These are phyloP conservation scores for Trichocomaceae sp. DNA, from an alignment of 2,329 filamentous ascomycete species.

Conservation along the genomic window DNA sequence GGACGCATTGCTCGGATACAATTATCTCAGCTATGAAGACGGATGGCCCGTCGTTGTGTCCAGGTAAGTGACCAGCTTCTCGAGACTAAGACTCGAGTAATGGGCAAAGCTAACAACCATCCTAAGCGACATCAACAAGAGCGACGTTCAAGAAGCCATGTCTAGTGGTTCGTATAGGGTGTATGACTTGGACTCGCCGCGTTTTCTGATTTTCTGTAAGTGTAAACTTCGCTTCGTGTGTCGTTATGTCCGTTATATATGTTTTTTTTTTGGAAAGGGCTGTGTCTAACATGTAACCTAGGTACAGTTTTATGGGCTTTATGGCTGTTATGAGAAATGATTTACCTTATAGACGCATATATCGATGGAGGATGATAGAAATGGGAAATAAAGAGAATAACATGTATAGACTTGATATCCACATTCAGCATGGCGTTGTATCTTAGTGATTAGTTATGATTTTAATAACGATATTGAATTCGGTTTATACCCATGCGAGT, in stretches of 20 bases:
- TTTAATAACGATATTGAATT: too few relatives aligned
- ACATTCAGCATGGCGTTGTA: not conserved
- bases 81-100: too few relatives aligned
- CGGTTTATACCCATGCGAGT: not conserved
- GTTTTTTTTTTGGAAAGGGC: not conserved
- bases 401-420: not conserved
- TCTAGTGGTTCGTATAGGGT: not conserved
- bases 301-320: not conserved
- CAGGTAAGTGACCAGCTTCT: not conserved
- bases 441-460: not conserved
- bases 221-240: not conserved
- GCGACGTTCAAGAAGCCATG: not conserved
- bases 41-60: slow-evolving; percentile 29
- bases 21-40: slow-evolving; percentile 30
- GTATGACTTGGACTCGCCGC: not conserved
- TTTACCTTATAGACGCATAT: not conserved
- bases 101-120: slow-evolving; percentile 1
- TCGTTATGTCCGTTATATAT: not conserved
- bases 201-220: not conserved
- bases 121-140: not conserved
- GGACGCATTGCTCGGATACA: slow-evolving; percentile 34
- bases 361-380: not conserved
- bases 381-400: not conserved
- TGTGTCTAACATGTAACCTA: not conserved
- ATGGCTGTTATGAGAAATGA: slow-evolving; percentile 3